Base-by-base conservation (phyloP, 345 rosid genomes). In the Salix caprea region DNA sequence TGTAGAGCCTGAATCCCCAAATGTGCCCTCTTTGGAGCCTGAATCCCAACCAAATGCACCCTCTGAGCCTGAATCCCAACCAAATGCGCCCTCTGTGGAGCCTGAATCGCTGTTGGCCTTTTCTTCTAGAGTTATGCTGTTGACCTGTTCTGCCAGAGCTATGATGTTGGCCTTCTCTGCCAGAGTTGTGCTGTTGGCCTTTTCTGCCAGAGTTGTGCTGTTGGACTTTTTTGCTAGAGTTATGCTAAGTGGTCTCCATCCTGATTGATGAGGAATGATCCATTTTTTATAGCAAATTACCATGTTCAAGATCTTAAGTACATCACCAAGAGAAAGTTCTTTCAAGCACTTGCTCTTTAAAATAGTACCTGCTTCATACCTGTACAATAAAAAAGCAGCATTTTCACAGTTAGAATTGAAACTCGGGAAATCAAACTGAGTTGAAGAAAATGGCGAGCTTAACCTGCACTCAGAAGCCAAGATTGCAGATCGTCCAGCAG, bases 211-310 rank as follows among this genome's bases (percentile, higher is more conserved):
- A 39, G 11, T 34, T 34, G 2, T 39, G 19, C 32, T 23, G 21
- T 52, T 42, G 2, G 32, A 65, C 83, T 83, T 14, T 12, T 44
- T 89, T 36, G 85, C 77, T 70, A 92, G 75, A 76, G 82, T 84
- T 69, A 92, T 72, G 66, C 71, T 85, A 76, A 94, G 80, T 44
- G 97, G 98, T 78, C 85, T 91, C 98, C 98, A 94, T 78, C 94
- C 96, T 12, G 87, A 82, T 61, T 81, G 95, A 75, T 87, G 88
- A 78, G 73, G 81, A 71, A 78, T 77, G 79, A 94, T 90, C 97
- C 98, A 94, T 82, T 89, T 88, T 83, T 90, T 94, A 30, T 79
- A 69, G 71, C 67, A 73, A 48, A 87, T 80, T 74, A 82, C 72
- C 88, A 92, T 87, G 84, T 89, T 87, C 88, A 94, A 84, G 71